Percentiles rank a stretch among this genome's conserved stretches.
These are phyloP conservation scores for Juncus effusus DNA, from an alignment of 176 grass and related monocot species.

Conservation along the genomic window DNA sequence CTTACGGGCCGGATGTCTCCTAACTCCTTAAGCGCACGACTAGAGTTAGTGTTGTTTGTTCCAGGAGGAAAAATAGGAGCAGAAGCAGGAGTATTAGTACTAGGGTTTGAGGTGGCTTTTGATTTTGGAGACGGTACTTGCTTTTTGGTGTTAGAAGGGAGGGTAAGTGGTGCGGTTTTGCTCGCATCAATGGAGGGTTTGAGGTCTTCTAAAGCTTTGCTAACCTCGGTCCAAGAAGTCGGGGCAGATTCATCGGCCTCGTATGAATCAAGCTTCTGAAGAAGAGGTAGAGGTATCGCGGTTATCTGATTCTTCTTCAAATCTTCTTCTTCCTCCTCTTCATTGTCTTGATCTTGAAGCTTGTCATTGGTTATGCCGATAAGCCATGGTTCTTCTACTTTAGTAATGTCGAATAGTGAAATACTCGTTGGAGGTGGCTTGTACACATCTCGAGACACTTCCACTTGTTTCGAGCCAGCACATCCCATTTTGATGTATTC, in stretches of 20 bases:
- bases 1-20: slow-evolving; percentile 43
- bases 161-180: slow-evolving; percentile 8
- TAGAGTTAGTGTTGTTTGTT: slow-evolving; percentile 1
- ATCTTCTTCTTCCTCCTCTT: slow-evolving; percentile 13
- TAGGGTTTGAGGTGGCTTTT: slow-evolving; percentile 7
- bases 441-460: slow-evolving; percentile 44
- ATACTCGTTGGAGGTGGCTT: slow-evolving; percentile 67
- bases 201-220: slow-evolving; percentile 86
- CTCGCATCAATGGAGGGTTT: slow-evolving; percentile 49
- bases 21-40: slow-evolving; percentile 26
- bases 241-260: slow-evolving; percentile 40
- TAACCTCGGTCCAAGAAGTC: slow-evolving; percentile 84
- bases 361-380: slow-evolving; percentile 40
- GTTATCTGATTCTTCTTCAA: slow-evolving; percentile 37
- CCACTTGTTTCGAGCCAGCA: slow-evolving; percentile 48
- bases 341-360: neutral
- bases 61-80: neutral
- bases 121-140: neutral
- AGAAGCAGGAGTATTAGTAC: slow-evolving; percentile 10
- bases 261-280: slow-evolving; percentile 79
- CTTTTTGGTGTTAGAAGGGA: slow-evolving; percentile 31
- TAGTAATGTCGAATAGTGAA: slow-evolving; percentile 76
- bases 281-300: slow-evolving; percentile 49
- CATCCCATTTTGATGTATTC: slow-evolving; percentile 55
- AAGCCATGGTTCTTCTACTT: slow-evolving; percentile 85